Conservation (phyloP, 2,329 filamentous ascomycete genomes). For the Calonectria montana region DNA sequence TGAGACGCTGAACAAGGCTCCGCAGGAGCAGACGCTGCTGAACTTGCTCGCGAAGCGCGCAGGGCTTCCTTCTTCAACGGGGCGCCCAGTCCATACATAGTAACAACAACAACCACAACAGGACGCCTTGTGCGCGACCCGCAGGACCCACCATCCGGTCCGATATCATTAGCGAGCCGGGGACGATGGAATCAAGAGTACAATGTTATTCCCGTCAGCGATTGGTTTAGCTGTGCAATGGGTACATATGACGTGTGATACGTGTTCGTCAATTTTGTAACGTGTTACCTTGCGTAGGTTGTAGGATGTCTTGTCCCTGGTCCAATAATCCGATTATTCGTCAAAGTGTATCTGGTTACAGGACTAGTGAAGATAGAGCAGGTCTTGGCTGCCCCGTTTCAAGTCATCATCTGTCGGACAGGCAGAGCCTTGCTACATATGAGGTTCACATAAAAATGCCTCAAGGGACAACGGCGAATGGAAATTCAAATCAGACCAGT, state of each 20-base stretch:
- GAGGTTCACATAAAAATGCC: background rate
- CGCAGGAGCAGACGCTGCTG: background rate
- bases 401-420: background rate
- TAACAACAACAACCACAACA: background rate
- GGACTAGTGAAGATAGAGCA: background rate
- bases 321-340: background rate
- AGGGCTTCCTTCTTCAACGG: constrained; percentile 4
- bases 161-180: background rate
- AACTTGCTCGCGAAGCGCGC: background rate
- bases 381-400: background rate
- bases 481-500: background rate
- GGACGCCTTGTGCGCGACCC: background rate
- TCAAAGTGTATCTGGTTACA: background rate
- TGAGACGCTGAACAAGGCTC: background rate
- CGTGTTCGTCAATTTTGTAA: background rate
- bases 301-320: background rate
- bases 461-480: background rate
- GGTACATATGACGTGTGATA: background rate
- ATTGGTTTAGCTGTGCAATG: background rate
- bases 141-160: background rate
- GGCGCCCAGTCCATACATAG: background rate
- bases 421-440: background rate
- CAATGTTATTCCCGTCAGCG: background rate
- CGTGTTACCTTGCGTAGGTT: background rate
- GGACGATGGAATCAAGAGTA: background rate